Conservation (phyloP, 768 basidiomycete genomes). For the Tulasnella calospora region DNA sequence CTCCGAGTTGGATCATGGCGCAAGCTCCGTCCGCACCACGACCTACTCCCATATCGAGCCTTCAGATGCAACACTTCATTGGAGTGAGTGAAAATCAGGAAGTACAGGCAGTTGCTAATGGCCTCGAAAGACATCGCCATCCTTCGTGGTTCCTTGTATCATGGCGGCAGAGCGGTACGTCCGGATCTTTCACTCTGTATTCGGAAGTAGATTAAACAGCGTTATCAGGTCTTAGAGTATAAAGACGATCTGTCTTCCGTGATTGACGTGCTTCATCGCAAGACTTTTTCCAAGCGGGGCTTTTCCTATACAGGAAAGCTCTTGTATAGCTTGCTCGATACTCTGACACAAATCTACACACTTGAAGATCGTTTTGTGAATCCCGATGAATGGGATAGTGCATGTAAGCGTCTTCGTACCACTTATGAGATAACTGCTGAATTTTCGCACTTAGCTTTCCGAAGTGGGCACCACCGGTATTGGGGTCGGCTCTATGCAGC, state of each 20-base stretch:
- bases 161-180: constrained; percentile 59
- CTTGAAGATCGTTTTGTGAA: constrained; percentile 78
- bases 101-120: background rate
- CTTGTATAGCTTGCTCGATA: constrained; percentile 66
- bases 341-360: constrained; percentile 71
- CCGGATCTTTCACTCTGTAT: background rate
- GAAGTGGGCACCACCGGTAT: constrained; percentile 54
- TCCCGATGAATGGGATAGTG: constrained; percentile 70
- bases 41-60: constrained; percentile 66
- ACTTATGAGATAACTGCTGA: background rate
- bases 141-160: constrained; percentile 73
- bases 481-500: constrained; percentile 81
- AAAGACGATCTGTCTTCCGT: constrained; percentile 60
- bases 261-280: constrained; percentile 61
- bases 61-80: constrained; percentile 85
- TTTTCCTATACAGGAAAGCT: constrained; percentile 76
- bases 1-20: constrained; percentile 83
- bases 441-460: constrained; percentile 47
- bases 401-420: constrained; percentile 48
- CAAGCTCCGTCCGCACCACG: constrained; percentile 78
- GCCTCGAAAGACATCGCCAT: constrained; percentile 75
- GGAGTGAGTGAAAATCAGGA: constrained; percentile 54
- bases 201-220: background rate
- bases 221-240: constrained; percentile 51
- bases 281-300: constrained; percentile 81